Conservation (phyloP, 257 asterid species). For the Echites panduratus region DNA sequence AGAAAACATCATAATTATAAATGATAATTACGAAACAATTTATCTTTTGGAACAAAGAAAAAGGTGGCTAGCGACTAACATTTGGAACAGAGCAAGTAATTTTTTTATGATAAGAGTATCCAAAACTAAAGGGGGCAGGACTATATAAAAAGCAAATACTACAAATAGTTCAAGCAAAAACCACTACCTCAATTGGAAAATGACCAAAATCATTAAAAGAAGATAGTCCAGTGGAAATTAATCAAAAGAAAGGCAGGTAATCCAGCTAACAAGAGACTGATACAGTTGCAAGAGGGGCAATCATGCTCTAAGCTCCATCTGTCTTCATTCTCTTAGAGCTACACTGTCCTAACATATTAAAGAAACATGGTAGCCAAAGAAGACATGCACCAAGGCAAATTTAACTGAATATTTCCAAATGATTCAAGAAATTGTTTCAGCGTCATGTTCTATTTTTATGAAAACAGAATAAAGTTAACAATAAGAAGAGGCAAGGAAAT, state of each 20-base stretch:
- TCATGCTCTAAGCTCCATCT: not conserved
- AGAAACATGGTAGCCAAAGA: not conserved
- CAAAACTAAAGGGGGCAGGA: not conserved
- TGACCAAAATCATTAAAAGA: not conserved
- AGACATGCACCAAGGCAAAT: not conserved
- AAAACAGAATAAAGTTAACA: not conserved
- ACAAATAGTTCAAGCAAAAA: not conserved
- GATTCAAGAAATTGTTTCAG: not conserved
- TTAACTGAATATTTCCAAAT: not conserved
- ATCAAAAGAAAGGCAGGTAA: not conserved
- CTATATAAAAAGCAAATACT: not conserved
- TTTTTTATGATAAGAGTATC: not conserved
- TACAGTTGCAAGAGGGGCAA: not conserved
- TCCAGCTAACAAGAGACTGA: not conserved
- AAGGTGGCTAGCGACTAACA: too few relatives aligned
- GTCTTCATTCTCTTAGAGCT: slow-evolving; percentile 5
- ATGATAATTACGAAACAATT: too few relatives aligned
- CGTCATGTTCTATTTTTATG: not conserved
- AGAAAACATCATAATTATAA: too few relatives aligned
- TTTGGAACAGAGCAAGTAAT: not conserved
- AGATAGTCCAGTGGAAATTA: not conserved
- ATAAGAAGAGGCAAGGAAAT: slow-evolving; percentile 2
- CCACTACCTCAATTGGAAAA: not conserved
- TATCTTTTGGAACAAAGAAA: too few relatives aligned
- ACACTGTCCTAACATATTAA: not conserved